phyloP scores from a whole-genome alignment of 2,329 filamentous ascomycete species.

The Calycina marina region DNA sequence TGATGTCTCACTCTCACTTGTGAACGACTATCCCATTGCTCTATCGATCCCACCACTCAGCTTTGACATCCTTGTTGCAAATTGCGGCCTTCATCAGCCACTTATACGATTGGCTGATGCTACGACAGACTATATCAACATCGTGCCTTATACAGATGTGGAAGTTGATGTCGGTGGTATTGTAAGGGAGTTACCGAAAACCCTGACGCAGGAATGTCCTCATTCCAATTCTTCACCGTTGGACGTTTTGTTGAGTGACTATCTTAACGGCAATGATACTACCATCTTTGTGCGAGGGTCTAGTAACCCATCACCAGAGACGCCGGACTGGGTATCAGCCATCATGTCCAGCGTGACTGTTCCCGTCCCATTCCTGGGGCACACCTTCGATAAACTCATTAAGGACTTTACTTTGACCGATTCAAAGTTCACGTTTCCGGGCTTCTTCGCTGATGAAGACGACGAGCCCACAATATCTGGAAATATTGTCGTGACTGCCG shows the following conservation, averaged over 20 bases:
- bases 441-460: slow-evolving; percentile 63
- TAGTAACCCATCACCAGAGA: slow-evolving; percentile 45
- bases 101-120: slow-evolving; percentile 70
- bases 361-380: slow-evolving; percentile 71
- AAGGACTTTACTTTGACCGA: slow-evolving; percentile 77
- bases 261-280: slow-evolving; percentile 65
- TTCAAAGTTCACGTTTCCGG: slow-evolving; percentile 74
- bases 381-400: slow-evolving; percentile 68
- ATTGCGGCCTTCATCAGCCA: slow-evolving; percentile 56
- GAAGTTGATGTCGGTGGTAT: slow-evolving; percentile 55
- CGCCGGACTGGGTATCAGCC: slow-evolving; percentile 70
- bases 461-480: slow-evolving; percentile 70
- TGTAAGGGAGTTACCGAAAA: slow-evolving; percentile 58
- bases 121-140: slow-evolving; percentile 47
- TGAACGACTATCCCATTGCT: slow-evolving; percentile 66
- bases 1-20: slow-evolving; percentile 57
- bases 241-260: slow-evolving; percentile 66
- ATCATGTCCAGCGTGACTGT: slow-evolving; percentile 71
- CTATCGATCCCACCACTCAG: slow-evolving; percentile 64
- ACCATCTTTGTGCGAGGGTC: slow-evolving; percentile 76
- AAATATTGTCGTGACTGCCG: slow-evolving; percentile 64
- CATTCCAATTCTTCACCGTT: slow-evolving; percentile 66
- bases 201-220: slow-evolving; percentile 61
- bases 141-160: slow-evolving; percentile 55
- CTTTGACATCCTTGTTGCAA: slow-evolving; percentile 75